Evolutionary conservation across 140 eudicot genomes (phyloP).

Genomic region (Senecio squalidus): DNA sequence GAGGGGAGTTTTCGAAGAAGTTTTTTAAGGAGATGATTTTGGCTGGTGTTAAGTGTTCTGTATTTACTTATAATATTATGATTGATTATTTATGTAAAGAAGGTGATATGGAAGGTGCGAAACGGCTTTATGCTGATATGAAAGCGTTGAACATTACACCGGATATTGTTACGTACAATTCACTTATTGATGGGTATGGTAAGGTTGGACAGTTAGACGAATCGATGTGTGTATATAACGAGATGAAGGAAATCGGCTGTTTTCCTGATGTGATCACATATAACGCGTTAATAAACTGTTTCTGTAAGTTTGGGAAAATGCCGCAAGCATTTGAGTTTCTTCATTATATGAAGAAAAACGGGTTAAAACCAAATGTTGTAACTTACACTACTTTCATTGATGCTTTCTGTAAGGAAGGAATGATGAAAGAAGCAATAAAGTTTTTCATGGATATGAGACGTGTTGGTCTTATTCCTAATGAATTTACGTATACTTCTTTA

Average conservation of each 20-base stretch:
- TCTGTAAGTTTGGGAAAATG: constrained; percentile 71
- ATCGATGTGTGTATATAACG: constrained; percentile 45
- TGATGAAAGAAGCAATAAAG: constrained; percentile 79
- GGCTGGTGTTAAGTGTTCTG: constrained; percentile 60
- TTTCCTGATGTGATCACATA: constrained; percentile 75
- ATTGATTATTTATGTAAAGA: constrained; percentile 71
- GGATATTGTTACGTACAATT: constrained; percentile 80
- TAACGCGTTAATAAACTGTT: constrained; percentile 79
- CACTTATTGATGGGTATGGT: constrained; percentile 80
- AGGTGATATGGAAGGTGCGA: constrained; percentile 61
- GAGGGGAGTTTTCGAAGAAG: constrained; percentile 41
- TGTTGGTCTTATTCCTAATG: constrained; percentile 76
- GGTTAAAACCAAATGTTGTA: constrained; percentile 71
- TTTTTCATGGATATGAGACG: constrained; percentile 89
- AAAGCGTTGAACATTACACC: constrained; percentile 50
- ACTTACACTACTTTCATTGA: constrained; percentile 88
- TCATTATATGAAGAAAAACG: constrained; percentile 56
- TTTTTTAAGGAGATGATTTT: constrained; percentile 60
- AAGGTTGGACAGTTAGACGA: constrained; percentile 61
- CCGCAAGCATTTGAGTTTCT: constrained; percentile 67
- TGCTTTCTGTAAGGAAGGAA: constrained; percentile 87
- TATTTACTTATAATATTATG: constrained; percentile 82
- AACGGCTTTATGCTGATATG: constrained; percentile 49
- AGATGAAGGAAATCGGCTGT: constrained; percentile 54
- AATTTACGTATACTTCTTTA: constrained; percentile 74